Evolutionary conservation across 371 early-diverging fungal species (phyloP).

Genomic region (Mortierella sp.): DNA sequence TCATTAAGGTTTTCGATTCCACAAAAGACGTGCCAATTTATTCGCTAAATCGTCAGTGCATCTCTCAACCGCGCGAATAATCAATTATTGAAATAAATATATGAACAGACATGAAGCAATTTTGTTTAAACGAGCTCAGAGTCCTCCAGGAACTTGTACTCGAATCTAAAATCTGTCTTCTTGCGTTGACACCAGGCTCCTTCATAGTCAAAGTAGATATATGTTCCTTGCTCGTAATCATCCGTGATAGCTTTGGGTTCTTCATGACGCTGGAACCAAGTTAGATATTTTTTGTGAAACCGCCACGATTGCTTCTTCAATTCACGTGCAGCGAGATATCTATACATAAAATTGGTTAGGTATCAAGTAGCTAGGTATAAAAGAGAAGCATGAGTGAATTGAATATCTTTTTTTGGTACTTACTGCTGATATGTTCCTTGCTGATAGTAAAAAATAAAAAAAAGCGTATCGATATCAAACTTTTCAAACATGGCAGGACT

Average conservation of each 20-base stretch:
- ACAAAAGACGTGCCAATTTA: conserved; percentile 1
- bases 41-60: not conserved
- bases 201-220: conserved; percentile 99
- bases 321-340: conserved; percentile 95
- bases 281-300: conserved; percentile 98
- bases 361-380: not conserved
- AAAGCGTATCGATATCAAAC: conserved; percentile 97
- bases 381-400: not conserved
- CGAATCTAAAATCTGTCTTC: conserved; percentile 96
- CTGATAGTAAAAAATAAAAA: conserved; percentile 99
- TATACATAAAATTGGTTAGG: conserved; percentile 30
- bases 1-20: too few species aligned
- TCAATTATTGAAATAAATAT: not conserved
- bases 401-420: conserved; percentile 28
- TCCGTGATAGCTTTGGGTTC: conserved; percentile 98
- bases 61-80: not conserved
- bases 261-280: conserved; percentile 99
- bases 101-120: not conserved
- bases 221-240: conserved; percentile 98
- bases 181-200: conserved; percentile 98
- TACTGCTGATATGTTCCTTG: conserved; percentile 98
- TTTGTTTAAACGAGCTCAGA: conserved; percentile 67
- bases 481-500: conserved; percentile 89
- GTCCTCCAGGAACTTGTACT: conserved; percentile 91
- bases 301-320: conserved; percentile 98